Conservation (phyloP, 805 yeast species). For the Candida pseudofarinosa region DNA sequence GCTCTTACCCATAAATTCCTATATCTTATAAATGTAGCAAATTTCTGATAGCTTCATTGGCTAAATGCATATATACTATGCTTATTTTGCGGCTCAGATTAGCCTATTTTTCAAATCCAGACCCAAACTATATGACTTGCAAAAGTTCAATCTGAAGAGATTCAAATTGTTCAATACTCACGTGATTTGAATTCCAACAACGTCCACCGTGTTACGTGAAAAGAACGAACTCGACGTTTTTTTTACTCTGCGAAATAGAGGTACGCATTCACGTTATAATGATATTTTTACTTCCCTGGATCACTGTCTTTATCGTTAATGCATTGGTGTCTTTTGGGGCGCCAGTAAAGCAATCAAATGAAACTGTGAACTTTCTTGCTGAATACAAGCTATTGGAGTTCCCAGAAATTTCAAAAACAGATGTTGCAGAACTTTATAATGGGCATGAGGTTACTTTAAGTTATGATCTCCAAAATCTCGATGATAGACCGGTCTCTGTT, state of each 20-base stretch:
- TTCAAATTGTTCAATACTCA: not conserved
- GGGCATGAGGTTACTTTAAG: constrained; percentile 52
- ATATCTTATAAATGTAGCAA: not conserved
- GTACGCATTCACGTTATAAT: constrained; percentile 1
- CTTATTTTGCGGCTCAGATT: too few relatives aligned
- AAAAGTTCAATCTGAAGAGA: not conserved
- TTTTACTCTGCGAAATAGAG: not conserved
- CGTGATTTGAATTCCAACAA: not conserved
- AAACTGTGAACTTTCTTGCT: constrained; percentile 41
- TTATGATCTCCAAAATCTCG: constrained; percentile 52
- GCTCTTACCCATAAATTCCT: not conserved
- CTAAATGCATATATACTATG: too few relatives aligned
- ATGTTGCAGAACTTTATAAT: constrained; percentile 40
- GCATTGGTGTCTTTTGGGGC: constrained; percentile 9
- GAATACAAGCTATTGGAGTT: constrained; percentile 47
- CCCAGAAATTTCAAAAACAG: constrained; percentile 35
- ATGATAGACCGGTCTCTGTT: constrained; percentile 46
- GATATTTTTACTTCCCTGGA: constrained; percentile 3
- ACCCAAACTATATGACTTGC: too few relatives aligned
- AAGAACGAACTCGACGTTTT: not conserved
- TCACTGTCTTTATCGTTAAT: constrained; percentile 7
- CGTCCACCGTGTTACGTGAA: constrained; percentile 2
- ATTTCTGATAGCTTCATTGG: too few relatives aligned
- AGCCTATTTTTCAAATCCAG: too few relatives aligned
- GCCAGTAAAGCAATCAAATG: constrained; percentile 13